Base-by-base conservation (phyloP, 2,329 filamentous ascomycete genomes). In the Emericellopsis atlantica region DNA sequence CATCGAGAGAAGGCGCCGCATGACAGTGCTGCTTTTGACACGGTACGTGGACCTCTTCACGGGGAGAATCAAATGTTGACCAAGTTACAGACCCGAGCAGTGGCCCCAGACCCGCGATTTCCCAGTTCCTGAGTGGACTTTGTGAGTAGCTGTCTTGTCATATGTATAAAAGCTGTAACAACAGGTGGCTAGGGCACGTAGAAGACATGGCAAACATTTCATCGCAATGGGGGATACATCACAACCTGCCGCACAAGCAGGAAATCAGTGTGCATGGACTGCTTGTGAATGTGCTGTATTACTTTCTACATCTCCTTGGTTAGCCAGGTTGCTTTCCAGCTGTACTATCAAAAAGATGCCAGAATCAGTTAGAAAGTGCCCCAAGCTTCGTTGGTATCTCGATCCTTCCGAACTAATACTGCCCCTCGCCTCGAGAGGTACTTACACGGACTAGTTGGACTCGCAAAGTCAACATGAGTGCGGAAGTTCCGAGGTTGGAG, bases 81-180 rank as follows among this genome's bases (percentile, higher is more conserved):
- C 54, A 39, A 49, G 8, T 26, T 23, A 29, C 26, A 66, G 62
- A 47, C 55, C 54, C 21, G 59, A 64, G 40, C 48, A 64, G 34
- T 66, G 62, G 62, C 63, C 62, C 4, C 53, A 59, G 44, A 53
- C 58, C 37, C 53, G 62, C 40, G 53, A 65, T 46, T 66, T 66
- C 50, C 53, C 54, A 9, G 55, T 65, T n/a, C 62, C 62, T 11
- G 56, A 61, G 32, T 65, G 62, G 63, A 57, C 62, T 42, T 43
- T 66, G 42, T 65, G 50, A 49, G 12, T 35, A 8, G 18, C 33
- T 21, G n/a, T 3, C n/a, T 9, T n/a, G 33, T 9, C 26, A 29
- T 29, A 29, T 29, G 26, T 29, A 29, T 29, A 12, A 29, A 9
- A 29, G 26, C 26, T 29, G 15, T 35, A 35, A 16, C 18, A 10